Evolutionary conservation across 2,329 filamentous ascomycete species (phyloP).

Genomic region (Metarhizium robertsii): DNA sequence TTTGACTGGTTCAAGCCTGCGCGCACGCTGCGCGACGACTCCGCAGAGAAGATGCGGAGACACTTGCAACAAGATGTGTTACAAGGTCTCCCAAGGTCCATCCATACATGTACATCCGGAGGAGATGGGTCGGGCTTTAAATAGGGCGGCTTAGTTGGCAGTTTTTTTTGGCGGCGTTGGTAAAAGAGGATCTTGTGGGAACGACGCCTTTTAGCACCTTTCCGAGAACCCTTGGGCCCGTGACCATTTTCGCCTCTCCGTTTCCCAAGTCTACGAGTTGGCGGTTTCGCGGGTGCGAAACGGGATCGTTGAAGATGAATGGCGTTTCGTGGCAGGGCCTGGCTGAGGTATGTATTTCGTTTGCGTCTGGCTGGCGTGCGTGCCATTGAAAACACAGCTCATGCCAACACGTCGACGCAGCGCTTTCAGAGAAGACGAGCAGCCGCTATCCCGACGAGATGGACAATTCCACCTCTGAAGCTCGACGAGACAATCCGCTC

Average conservation of each 20-base stretch:
- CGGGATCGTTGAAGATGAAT: constrained; percentile 1
- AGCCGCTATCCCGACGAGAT: constrained; percentile 7
- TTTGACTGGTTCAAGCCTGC: too few relatives aligned
- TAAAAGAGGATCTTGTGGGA: too few relatives aligned
- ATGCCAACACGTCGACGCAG: not conserved
- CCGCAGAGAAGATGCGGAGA: not conserved
- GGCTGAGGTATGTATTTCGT: constrained; percentile 5
- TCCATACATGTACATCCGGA: too few relatives aligned
- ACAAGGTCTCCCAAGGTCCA: not conserved
- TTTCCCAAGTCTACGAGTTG: not conserved
- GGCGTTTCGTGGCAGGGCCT: constrained; percentile 5
- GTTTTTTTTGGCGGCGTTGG: not conserved
- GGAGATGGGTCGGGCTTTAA: too few relatives aligned
- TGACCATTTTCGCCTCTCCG: constrained; percentile 1
- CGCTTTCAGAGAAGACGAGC: constrained; percentile 4
- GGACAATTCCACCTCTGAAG: constrained; percentile 7
- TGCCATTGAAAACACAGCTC: too few relatives aligned
- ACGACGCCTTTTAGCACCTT: not conserved
- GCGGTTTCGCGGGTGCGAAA: not conserved
- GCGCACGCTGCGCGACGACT: not conserved
- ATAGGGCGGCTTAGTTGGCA: not conserved
- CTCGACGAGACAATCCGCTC: constrained; percentile 7
- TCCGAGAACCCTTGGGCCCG: not conserved
- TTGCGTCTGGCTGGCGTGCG: too few relatives aligned
- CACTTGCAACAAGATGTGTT: not conserved